Evolutionary conservation across 169 alveolate species (phyloP).

Genomic region (Plasmodium gonderi): DNA sequence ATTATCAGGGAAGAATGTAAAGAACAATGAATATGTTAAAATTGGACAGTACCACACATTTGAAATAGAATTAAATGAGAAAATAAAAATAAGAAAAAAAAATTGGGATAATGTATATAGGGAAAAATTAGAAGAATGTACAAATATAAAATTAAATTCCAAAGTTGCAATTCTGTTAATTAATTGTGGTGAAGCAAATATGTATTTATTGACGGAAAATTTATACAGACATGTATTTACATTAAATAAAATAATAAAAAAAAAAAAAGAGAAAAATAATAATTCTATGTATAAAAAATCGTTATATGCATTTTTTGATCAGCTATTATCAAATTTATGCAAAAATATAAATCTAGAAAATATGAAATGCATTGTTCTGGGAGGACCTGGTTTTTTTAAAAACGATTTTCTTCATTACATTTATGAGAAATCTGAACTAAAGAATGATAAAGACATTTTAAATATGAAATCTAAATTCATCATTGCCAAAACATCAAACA

Average conservation of each 20-base stretch:
- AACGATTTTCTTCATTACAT: constrained; percentile 26
- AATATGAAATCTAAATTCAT: constrained; percentile 5
- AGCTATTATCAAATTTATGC: not conserved
- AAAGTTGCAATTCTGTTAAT: constrained; percentile 30
- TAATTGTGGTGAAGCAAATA: constrained; percentile 52
- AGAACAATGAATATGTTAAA: constrained; percentile 72
- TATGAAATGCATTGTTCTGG: constrained; percentile 46
- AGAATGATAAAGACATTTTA: constrained; percentile 14
- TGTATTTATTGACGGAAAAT: constrained; percentile 34
- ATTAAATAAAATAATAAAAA: constrained; percentile 25
- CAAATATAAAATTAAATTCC: constrained; percentile 9
- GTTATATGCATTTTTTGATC: not conserved
- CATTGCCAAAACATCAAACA: constrained; percentile 27
- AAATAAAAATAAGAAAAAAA: constrained; percentile 78
- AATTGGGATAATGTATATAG: constrained; percentile 33
- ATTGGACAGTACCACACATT: constrained; percentile 86
- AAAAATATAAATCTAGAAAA: constrained; percentile 22
- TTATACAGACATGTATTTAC: constrained; percentile 9
- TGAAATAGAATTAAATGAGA: constrained; percentile 77
- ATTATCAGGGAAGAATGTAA: constrained; percentile 79
- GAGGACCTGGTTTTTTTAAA: constrained; percentile 69
- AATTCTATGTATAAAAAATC: constrained; percentile 24
- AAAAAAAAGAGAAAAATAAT: constrained; percentile 27
- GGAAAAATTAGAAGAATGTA: constrained; percentile 58
- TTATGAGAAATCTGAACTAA: constrained; percentile 31